Conservation (phyloP, 73 alveolate genomes). For the Symbiodinium pilosum region DNA sequence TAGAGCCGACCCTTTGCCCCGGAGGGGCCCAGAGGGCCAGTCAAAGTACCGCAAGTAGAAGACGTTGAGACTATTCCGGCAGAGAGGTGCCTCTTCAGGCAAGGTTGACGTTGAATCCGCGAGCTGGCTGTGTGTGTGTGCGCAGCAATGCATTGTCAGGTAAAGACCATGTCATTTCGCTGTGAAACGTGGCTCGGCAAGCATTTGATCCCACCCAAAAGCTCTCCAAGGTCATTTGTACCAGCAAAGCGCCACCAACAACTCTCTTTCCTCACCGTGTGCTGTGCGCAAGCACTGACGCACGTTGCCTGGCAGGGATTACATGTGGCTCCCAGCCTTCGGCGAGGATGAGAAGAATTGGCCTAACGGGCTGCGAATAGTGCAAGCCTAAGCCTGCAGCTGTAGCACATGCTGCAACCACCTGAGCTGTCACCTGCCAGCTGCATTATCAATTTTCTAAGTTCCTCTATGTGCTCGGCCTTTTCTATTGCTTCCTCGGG, state of each 20-base stretch:
- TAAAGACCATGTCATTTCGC: neutral
- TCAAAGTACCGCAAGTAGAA: neutral
- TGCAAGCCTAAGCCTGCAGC: neutral
- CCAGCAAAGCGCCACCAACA: too few relatives aligned
- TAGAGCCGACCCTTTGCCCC: neutral
- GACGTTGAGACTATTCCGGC: neutral
- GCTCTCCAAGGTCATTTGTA: too few relatives aligned
- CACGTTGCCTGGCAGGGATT: slow-evolving; percentile 12
- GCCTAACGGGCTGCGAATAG: slow-evolving; percentile 26
- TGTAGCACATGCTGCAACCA: neutral
- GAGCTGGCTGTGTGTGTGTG: too few relatives aligned
- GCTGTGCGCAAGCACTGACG: too few relatives aligned
- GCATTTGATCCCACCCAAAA: too few relatives aligned
- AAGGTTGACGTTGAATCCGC: too few relatives aligned
- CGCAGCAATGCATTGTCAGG: neutral
- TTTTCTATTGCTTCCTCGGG: slow-evolving; percentile 31
- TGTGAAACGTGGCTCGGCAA: slow-evolving; percentile 11
- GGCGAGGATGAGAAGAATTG: slow-evolving; percentile 40
- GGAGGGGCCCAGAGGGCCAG: slow-evolving; percentile 13
- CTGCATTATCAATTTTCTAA: neutral
- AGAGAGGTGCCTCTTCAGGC: neutral
- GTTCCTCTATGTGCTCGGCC: slow-evolving; percentile 32
- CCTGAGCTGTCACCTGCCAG: neutral
- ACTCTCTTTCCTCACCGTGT: too few relatives aligned
- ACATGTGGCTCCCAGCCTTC: slow-evolving; percentile 33